Percentiles rank a stretch among this genome's conserved stretches.
These are phyloP conservation scores for Xylaria longipes DNA, from an alignment of 495 filamentous ascomycete species.

Conservation along the genomic window DNA sequence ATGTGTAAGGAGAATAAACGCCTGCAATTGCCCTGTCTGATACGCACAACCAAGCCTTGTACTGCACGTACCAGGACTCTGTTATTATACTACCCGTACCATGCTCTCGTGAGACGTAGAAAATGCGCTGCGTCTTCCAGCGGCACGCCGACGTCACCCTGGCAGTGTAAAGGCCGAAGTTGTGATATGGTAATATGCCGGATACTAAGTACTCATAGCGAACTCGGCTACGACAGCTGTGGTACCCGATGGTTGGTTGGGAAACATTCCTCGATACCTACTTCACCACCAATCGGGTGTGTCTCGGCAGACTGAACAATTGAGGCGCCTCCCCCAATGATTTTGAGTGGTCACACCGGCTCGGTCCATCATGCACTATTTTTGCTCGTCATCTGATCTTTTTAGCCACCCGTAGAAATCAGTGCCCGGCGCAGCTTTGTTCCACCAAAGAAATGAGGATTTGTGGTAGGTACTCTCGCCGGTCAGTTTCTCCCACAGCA, in stretches of 20 bases:
- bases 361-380: neutral
- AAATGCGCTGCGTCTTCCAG: neutral
- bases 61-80: neutral
- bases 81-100: neutral
- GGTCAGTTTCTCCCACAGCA: neutral
- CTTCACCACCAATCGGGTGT: conserved; percentile 19
- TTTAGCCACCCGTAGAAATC: neutral
- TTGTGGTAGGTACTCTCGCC: neutral
- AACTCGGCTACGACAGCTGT: neutral
- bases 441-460: neutral
- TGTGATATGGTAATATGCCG: neutral
- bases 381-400: conserved; percentile 22
- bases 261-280: neutral
- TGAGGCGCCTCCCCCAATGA: conserved; percentile 5
- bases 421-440: neutral
- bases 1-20: conserved; percentile 19
- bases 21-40: conserved; percentile 11
- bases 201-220: neutral
- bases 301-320: neutral
- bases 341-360: neutral
- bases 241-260: neutral
- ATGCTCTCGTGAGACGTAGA: conserved; percentile 3
- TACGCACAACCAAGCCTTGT: conserved; percentile 7
- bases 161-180: neutral
- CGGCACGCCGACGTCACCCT: neutral